Evolutionary conservation across 306 rosid species (phyloP).

Genomic region (Sechiopsis laciniata): DNA sequence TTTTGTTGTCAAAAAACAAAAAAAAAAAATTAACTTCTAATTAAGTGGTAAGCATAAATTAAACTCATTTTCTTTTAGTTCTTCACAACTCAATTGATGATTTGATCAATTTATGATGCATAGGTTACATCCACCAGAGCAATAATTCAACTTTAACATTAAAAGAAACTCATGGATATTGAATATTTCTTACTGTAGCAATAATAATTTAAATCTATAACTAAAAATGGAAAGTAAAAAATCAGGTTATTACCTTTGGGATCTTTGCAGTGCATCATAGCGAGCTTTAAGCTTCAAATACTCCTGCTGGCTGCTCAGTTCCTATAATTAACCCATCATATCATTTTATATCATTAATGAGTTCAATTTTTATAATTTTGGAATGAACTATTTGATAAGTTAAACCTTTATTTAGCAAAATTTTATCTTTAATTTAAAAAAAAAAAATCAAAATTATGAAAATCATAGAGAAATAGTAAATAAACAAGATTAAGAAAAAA

Average conservation of each 20-base stretch:
- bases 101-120: no score
- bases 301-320: conserved; percentile 94
- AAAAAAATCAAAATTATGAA: background rate
- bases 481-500: no score
- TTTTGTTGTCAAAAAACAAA: no score
- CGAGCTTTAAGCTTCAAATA: conserved; percentile 96
- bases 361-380: background rate
- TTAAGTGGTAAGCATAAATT: no score
- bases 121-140: no score
- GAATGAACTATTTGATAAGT: background rate
- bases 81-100: no score
- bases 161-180: background rate
- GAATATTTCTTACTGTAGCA: background rate
- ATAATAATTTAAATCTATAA: background rate
- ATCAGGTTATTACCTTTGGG: conserved; percentile 54
- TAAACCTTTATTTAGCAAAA: background rate
- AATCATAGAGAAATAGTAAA: background rate
- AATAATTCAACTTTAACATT: background rate
- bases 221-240: background rate
- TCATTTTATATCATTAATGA: background rate
- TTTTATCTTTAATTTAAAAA: background rate
- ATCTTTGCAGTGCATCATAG: conserved; percentile 70
- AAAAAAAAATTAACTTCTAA: no score
- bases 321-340: conserved; percentile 35
- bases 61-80: no score